Percentiles rank a stretch among this genome's conserved stretches.
Evolutionary conservation across 1,139 yeast genomes (phyloP).

Genomic region (Pneumocystis carinii): DNA sequence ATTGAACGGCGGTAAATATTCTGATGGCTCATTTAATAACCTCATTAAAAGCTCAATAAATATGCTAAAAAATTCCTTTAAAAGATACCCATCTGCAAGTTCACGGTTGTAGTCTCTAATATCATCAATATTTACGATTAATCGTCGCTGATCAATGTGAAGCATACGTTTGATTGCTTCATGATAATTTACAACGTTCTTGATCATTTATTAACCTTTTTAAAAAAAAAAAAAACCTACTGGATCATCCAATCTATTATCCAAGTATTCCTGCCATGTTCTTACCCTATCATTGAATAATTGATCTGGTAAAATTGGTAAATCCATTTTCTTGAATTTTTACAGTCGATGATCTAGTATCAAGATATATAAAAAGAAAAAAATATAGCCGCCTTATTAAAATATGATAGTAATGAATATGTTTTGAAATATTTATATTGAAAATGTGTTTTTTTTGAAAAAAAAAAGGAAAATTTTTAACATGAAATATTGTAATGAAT

Average conservation of each 20-base stretch:
- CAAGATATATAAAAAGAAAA: not conserved
- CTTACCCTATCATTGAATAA: conserved; percentile 60
- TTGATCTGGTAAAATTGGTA: conserved; percentile 20
- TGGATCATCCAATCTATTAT: conserved; percentile 28
- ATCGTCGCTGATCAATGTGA: conserved; percentile 47
- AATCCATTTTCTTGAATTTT: not conserved
- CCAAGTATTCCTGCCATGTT: conserved; percentile 77
- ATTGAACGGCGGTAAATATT: conserved; percentile 78
- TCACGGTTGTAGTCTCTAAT: conserved; percentile 67
- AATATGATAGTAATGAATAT: no score
- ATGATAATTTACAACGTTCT: conserved; percentile 40
- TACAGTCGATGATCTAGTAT: not conserved
- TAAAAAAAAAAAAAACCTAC: conserved; percentile 6
- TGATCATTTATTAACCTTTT: not conserved
- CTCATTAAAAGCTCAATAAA: conserved; percentile 6
- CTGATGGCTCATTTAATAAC: conserved; percentile 60
- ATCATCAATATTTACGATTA: conserved; percentile 71
- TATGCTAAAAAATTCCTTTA: not conserved
- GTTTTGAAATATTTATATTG: no score
- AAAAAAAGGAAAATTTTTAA: not conserved
- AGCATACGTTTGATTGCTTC: conserved; percentile 61
- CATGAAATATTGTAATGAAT: not conserved
- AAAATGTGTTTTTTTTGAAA: not conserved
- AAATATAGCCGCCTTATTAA: not conserved
- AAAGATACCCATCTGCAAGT: conserved; percentile 53